Evolutionary conservation across 441 rosid genomes (phyloP).

Genomic region (Mallotus repandus): DNA sequence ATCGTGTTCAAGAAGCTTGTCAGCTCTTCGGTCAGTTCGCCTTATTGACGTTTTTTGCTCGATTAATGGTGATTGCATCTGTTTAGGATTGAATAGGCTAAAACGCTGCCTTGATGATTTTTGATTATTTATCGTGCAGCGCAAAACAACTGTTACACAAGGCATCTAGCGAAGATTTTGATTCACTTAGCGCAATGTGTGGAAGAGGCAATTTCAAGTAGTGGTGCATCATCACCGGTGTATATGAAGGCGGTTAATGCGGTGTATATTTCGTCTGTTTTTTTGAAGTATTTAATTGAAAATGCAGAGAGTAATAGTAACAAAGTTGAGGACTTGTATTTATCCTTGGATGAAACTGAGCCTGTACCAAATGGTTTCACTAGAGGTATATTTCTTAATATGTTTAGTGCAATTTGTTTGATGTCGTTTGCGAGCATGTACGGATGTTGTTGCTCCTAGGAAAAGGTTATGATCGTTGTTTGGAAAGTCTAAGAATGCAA

Average conservation of each 20-base stretch:
- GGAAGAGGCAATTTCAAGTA: conserved; percentile 57
- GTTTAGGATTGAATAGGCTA: too few relatives aligned
- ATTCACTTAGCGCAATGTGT: conserved; percentile 80
- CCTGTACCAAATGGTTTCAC: conserved; percentile 51
- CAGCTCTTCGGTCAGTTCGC: conserved; percentile 63
- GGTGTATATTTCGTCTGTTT: conserved; percentile 73
- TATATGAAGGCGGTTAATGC: conserved; percentile 75
- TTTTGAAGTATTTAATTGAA: conserved; percentile 75
- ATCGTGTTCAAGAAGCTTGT: conserved; percentile 75
- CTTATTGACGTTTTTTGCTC: neutral
- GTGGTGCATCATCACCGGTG: conserved; percentile 40
- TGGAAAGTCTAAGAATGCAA: too few relatives aligned
- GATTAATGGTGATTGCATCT: neutral
- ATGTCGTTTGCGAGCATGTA: neutral
- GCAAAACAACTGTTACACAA: conserved; percentile 66
- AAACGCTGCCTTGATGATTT: neutral
- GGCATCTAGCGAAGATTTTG: conserved; percentile 88
- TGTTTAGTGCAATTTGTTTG: neutral
- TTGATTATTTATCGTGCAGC: conserved; percentile 39
- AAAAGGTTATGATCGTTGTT: too few relatives aligned
- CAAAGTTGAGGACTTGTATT: conserved; percentile 46
- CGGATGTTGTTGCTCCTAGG: too few relatives aligned
- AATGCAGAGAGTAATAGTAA: conserved; percentile 51
- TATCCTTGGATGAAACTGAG: conserved; percentile 70
- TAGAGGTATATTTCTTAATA: conserved; percentile 38